These are phyloP conservation scores for Chrysosporium queenslandicum DNA, from an alignment of 2,329 filamentous ascomycete species.

Conservation along the genomic window DNA sequence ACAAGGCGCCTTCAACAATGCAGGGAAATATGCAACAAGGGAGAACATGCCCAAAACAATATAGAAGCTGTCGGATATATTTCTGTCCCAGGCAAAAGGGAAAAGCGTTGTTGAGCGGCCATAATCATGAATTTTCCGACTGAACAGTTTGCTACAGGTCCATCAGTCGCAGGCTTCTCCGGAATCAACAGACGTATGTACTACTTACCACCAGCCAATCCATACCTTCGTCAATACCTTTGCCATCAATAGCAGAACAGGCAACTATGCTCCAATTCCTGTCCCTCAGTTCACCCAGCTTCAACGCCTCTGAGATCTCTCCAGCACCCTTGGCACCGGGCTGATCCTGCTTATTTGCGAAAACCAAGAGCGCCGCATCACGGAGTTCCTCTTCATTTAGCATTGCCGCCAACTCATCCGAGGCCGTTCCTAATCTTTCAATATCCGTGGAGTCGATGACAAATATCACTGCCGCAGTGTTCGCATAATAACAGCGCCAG, in stretches of 20 bases:
- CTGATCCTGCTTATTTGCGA: conserved; percentile 98
- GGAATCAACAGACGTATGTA: background rate
- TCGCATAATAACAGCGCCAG: conserved; percentile 98
- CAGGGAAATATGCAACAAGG: background rate
- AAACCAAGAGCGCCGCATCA: conserved; percentile 84
- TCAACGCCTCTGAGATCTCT: conserved; percentile 89
- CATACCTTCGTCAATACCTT: conserved; percentile 94
- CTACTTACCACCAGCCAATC: conserved; percentile 83
- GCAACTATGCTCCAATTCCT: conserved; percentile 99
- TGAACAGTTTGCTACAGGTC: conserved; percentile 35
- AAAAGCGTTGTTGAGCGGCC: background rate
- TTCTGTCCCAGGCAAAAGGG: background rate
- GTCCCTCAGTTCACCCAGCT: conserved; percentile 81
- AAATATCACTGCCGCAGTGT: conserved; percentile 96
- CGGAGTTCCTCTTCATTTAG: conserved; percentile 92
- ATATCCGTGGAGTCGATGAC: conserved; percentile 98
- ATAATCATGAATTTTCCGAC: conserved; percentile 34
- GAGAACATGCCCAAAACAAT: background rate
- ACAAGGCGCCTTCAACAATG: conserved; percentile 6
- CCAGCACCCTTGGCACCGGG: conserved; percentile 92
- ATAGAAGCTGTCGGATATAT: background rate
- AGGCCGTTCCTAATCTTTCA: conserved; percentile 81
- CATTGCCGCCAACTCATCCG: conserved; percentile 90
- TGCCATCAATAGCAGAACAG: conserved; percentile 90
- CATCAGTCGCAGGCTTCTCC: conserved; percentile 11